These are phyloP conservation scores for Sphaceloma murrayae DNA, from an alignment of 2,329 filamentous ascomycete genomes.

Conservation along the genomic window DNA sequence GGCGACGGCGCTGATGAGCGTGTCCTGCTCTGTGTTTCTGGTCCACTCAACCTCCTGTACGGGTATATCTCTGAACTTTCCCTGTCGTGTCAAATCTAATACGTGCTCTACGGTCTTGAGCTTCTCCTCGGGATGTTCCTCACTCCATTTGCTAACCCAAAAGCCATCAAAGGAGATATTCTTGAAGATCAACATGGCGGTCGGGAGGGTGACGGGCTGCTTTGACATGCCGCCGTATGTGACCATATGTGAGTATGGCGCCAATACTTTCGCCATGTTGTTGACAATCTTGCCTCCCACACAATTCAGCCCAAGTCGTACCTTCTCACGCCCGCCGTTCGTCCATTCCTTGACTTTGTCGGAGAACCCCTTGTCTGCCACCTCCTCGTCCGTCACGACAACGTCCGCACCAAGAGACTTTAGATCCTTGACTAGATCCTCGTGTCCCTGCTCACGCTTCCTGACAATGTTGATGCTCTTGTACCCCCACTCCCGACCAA, in stretches of 20 bases:
- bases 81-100: slow-evolving; percentile 60
- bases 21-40: slow-evolving; percentile 64
- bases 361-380: slow-evolving; percentile 53
- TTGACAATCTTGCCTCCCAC: slow-evolving; percentile 82
- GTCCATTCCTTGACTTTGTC: slow-evolving; percentile 56
- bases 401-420: slow-evolving; percentile 52
- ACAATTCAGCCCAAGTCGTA: slow-evolving; percentile 80
- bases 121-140: slow-evolving; percentile 63
- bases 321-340: slow-evolving; percentile 57
- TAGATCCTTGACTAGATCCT: slow-evolving; percentile 53
- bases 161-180: slow-evolving; percentile 83
- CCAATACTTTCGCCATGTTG: slow-evolving; percentile 63
- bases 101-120: slow-evolving; percentile 76
- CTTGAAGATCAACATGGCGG: slow-evolving; percentile 85
- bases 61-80: slow-evolving; percentile 74
- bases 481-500: slow-evolving; percentile 76
- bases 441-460: slow-evolving; percentile 59
- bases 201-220: slow-evolving; percentile 71
- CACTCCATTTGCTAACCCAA: slow-evolving; percentile 88
- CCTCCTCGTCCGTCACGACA: slow-evolving; percentile 53
- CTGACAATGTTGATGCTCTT: slow-evolving; percentile 85
- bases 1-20: slow-evolving; percentile 64
- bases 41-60: slow-evolving; percentile 75
- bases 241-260: slow-evolving; percentile 61
- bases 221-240: slow-evolving; percentile 95